phyloP scores from a whole-genome alignment of 1,284 basidiomycete species.

The Tilletia indica region DNA sequence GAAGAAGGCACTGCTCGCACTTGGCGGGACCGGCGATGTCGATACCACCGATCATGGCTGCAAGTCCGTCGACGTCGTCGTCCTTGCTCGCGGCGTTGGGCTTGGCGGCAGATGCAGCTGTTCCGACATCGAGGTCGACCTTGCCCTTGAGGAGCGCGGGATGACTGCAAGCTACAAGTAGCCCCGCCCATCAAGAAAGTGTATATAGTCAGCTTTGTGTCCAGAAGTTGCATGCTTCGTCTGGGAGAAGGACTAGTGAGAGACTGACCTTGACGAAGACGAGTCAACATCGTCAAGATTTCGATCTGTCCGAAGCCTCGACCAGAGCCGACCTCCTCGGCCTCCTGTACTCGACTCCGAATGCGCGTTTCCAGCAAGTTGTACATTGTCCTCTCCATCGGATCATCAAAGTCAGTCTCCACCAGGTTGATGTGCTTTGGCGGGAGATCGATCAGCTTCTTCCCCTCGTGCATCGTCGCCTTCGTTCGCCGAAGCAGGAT shows the following conservation, averaged over 20 bases:
- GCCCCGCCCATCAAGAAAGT: too few species aligned
- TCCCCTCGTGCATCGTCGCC: constrained; percentile 70
- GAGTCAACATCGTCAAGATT: constrained; percentile 77
- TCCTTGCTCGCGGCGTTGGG: background rate
- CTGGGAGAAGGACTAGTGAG: too few species aligned
- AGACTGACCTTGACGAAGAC: constrained; percentile 76
- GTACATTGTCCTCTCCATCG: constrained; percentile 79
- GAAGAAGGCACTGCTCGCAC: constrained; percentile 40
- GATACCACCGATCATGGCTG: constrained; percentile 71
- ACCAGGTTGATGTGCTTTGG: constrained; percentile 71
- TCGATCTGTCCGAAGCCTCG: constrained; percentile 73
- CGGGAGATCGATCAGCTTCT: constrained; percentile 80
- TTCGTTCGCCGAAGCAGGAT: constrained; percentile 91
- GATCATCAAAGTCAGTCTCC: constrained; percentile 58
- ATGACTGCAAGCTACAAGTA: constrained; percentile 39
- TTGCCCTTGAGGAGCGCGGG: constrained; percentile 38
- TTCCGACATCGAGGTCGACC: constrained; percentile 27
- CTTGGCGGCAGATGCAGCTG: constrained; percentile 24
- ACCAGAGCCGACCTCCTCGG: constrained; percentile 23
- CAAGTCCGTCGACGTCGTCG: constrained; percentile 66
- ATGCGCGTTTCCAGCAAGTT: constrained; percentile 73
- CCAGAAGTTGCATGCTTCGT: too few species aligned
- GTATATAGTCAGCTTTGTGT: too few species aligned
- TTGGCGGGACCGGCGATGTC: constrained; percentile 57
- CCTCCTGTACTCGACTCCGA: constrained; percentile 64